Evolutionary conservation across 257 asterid species (phyloP), one percentile per base, ranked within the genome.

Genomic region (Parsonsia alboflavescens): DNA sequence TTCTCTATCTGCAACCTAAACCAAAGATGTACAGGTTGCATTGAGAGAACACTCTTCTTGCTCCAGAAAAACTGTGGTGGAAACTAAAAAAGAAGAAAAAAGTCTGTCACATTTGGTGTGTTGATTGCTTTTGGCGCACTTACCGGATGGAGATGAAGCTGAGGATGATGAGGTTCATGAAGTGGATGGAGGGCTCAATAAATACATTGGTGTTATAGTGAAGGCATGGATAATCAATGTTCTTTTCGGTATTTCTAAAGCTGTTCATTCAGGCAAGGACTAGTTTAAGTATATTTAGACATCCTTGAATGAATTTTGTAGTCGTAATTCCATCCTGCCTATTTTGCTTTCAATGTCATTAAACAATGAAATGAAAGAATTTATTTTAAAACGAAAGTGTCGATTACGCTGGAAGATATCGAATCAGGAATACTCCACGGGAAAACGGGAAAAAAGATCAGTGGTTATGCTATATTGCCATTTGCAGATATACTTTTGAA

Each of bases 151-250:
- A 44, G 89, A 88, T 77, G 96, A 90, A 17, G 87, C 62, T 80
- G 99, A 92, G 75, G 99, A 94, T 39, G 98, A 92, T 74, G 97
- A 85, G 71, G 93, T 96, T 69, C 93, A 82, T 76, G 84, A 90
- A 70, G 84, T 85, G 45, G 96, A 86, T 63, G 98, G 97, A 69
- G 88, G 99, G 85, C 86, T 95, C 75, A 98, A 95, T 88, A 95
- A 95, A 78, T 95, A 95, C 86, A 82, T 83, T 68, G 99, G 98
- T 75, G 99, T 95, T 76, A 92, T 90, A 95, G 99, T 95, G 89
- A 95, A 92, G 96, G 99, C 77, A 85, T 76, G 90, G 63, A 73
- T 64, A 42, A 6, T 50, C 57, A 22, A 8, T 41, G 46, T 45
- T 53, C 24, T 42, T 48, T 39, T 10, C 41, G 7, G 26, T 64